Conservation (phyloP, 306 rosid genomes). For the Quercus alba region DNA sequence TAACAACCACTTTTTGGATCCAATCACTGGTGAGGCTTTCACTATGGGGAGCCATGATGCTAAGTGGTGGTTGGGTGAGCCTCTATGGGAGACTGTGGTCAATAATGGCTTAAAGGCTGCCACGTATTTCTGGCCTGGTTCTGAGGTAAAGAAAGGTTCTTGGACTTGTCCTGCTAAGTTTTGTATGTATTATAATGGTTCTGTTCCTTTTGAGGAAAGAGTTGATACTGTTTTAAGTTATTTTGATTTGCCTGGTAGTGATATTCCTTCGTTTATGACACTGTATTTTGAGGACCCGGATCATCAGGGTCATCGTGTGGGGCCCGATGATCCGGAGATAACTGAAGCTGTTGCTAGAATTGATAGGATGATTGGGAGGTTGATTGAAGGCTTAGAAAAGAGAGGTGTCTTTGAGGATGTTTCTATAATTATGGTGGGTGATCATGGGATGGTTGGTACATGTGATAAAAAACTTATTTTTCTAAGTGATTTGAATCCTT, state of each 20-base stretch:
- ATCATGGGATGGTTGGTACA: slow-evolving; percentile 99
- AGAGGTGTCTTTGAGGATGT: slow-evolving; percentile 91
- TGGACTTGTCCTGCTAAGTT: slow-evolving; percentile 64
- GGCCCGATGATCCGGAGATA: slow-evolving; percentile 88
- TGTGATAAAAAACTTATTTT: slow-evolving; percentile 82
- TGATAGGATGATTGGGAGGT: slow-evolving; percentile 80
- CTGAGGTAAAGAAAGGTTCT: slow-evolving; percentile 92
- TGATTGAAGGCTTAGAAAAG: slow-evolving; percentile 75
- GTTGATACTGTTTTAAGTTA: slow-evolving; percentile 59
- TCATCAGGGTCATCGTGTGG: slow-evolving; percentile 89
- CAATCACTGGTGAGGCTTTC: slow-evolving; percentile 60
- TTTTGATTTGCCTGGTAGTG: slow-evolving; percentile 69
- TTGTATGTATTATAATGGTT: slow-evolving; percentile 58
- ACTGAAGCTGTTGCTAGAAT: slow-evolving; percentile 73
- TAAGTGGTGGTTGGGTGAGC: slow-evolving; percentile 98
- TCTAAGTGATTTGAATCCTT: slow-evolving; percentile 68
- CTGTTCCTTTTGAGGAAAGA: slow-evolving; percentile 80
- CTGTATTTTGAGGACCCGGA: slow-evolving; percentile 98
- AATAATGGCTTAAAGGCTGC: slow-evolving; percentile 80
- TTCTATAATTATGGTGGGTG: slow-evolving; percentile 75
- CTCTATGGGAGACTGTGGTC: slow-evolving; percentile 85
- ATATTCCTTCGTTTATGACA: slow-evolving; percentile 83
- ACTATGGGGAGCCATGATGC: slow-evolving; percentile 77
- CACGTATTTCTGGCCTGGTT: slow-evolving; percentile 91
- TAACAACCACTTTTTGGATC: slow-evolving; percentile 80